Conservation (phyloP, 257 asterid genomes). For the Eustoma russellianum region DNA sequence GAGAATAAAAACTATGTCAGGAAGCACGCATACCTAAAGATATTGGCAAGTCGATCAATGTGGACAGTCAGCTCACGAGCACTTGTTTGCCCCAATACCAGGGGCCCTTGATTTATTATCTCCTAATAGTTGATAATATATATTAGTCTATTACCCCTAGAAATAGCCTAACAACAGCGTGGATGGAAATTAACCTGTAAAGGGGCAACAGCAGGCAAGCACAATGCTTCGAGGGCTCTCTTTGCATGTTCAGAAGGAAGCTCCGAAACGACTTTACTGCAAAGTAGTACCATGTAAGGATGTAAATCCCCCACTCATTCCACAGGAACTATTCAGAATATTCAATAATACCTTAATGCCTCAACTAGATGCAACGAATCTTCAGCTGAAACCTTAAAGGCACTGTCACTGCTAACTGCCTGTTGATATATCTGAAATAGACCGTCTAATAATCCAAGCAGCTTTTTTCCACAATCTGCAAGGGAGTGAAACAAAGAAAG, state of each 20-base stretch:
- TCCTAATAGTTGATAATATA: slow-evolving; percentile 52
- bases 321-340: slow-evolving; percentile 8
- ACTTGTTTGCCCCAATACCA: slow-evolving; percentile 65
- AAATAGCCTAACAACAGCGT: slow-evolving; percentile 13
- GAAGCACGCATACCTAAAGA: slow-evolving; percentile 50
- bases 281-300: slow-evolving; percentile 5
- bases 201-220: slow-evolving; percentile 73
- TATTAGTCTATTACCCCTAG: slow-evolving; percentile 17
- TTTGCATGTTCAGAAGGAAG: slow-evolving; percentile 95
- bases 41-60: slow-evolving; percentile 87
- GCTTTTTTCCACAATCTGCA: slow-evolving; percentile 89
- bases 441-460: slow-evolving; percentile 78
- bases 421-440: slow-evolving; percentile 86
- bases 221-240: slow-evolving; percentile 80
- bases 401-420: slow-evolving; percentile 78
- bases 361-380: slow-evolving; percentile 91
- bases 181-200: slow-evolving; percentile 55
- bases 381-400: slow-evolving; percentile 93
- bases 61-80: slow-evolving; percentile 95
- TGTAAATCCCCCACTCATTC: background rate
- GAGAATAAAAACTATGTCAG: background rate
- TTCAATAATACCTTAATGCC: slow-evolving; percentile 69
- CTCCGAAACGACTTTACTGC: slow-evolving; percentile 87
- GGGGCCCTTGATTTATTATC: slow-evolving; percentile 75
- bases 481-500: slow-evolving; percentile 7